phyloP scores from a whole-genome alignment of 2,329 filamentous ascomycete genomes.

The Stagonosporopsis cucurbitacearum region DNA sequence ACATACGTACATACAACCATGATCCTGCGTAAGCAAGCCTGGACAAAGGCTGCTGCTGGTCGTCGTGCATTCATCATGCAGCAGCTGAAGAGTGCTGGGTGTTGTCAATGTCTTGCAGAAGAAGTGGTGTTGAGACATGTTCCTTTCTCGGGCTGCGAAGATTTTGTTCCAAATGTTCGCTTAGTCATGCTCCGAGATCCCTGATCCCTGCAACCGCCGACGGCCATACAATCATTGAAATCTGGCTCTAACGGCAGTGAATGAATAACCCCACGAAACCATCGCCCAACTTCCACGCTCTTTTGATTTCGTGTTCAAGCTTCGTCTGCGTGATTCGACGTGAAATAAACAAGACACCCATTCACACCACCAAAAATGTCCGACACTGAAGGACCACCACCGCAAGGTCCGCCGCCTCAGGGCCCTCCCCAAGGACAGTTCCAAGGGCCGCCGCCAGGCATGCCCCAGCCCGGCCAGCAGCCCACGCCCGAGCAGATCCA shows the following conservation, averaged over 20 bases:
- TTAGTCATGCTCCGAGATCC: constrained; percentile 10
- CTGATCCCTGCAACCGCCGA: constrained; percentile 5
- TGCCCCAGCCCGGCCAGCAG: constrained; percentile 53
- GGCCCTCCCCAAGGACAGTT: constrained; percentile 23
- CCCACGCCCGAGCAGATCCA: constrained; percentile 86
- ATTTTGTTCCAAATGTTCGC: constrained; percentile 13
- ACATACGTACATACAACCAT: too few relatives aligned
- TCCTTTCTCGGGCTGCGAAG: background rate
- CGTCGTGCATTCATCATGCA: background rate
- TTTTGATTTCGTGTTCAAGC: constrained; percentile 9
- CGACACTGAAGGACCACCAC: constrained; percentile 28
- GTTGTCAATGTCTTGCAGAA: background rate
- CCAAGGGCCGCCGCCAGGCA: constrained; percentile 26
- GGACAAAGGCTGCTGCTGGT: background rate
- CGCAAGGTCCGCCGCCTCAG: constrained; percentile 28
- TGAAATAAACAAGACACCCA: background rate
- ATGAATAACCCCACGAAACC: constrained; percentile 11
- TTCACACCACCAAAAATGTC: constrained; percentile 25
- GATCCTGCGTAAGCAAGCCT: background rate
- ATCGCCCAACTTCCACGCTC: constrained; percentile 5
- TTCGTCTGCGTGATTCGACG: background rate
- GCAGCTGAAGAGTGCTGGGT: background rate
- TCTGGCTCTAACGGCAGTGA: constrained; percentile 19
- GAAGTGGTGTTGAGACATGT: background rate
- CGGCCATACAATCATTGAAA: constrained; percentile 7